phyloP scores from a whole-genome alignment of 371 early-diverging fungal genomes.

The Cokeromyces recurvatus region DNA sequence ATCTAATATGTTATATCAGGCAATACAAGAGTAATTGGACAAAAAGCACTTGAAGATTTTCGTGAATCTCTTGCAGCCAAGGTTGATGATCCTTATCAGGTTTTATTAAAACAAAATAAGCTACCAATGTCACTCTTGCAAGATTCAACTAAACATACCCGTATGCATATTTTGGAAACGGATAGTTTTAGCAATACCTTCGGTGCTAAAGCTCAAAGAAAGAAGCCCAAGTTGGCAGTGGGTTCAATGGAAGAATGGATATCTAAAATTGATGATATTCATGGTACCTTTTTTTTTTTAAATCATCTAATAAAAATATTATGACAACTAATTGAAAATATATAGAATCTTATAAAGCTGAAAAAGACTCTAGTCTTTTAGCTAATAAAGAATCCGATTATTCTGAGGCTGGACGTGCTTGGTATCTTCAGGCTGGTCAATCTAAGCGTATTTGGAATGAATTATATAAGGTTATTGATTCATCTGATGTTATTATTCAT shows the following conservation, averaged over 20 bases:
- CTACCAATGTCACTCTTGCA: slow-evolving; percentile 95
- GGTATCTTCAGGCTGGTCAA: slow-evolving; percentile 92
- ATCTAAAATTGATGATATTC: slow-evolving; percentile 55
- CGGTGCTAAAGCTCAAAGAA: slow-evolving; percentile 93
- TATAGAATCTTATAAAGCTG: slow-evolving; percentile 72
- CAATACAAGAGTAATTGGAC: slow-evolving; percentile 93
- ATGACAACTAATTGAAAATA: no score
- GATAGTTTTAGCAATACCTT: slow-evolving; percentile 90
- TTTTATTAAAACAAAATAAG: slow-evolving; percentile 93
- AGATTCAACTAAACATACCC: slow-evolving; percentile 74
- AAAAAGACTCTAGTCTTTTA: slow-evolving; percentile 69
- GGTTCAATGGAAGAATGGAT: slow-evolving; percentile 85
- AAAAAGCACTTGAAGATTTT: slow-evolving; percentile 87
- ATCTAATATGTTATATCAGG: slow-evolving; percentile 33
- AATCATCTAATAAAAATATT: no score
- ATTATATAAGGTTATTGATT: slow-evolving; percentile 99
- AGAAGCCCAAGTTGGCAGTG: slow-evolving; percentile 80
- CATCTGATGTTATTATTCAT: slow-evolving; percentile 97
- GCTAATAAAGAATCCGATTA: slow-evolving; percentile 73
- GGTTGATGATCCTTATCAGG: slow-evolving; percentile 94
- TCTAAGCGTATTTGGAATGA: slow-evolving; percentile 99
- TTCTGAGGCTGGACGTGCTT: slow-evolving; percentile 74
- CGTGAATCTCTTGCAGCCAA: slow-evolving; percentile 87
- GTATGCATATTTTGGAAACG: slow-evolving; percentile 92
- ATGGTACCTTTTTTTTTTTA: no score